These are phyloP conservation scores for Circinella umbellata DNA, from an alignment of 371 early-diverging fungal species.

Conservation along the genomic window DNA sequence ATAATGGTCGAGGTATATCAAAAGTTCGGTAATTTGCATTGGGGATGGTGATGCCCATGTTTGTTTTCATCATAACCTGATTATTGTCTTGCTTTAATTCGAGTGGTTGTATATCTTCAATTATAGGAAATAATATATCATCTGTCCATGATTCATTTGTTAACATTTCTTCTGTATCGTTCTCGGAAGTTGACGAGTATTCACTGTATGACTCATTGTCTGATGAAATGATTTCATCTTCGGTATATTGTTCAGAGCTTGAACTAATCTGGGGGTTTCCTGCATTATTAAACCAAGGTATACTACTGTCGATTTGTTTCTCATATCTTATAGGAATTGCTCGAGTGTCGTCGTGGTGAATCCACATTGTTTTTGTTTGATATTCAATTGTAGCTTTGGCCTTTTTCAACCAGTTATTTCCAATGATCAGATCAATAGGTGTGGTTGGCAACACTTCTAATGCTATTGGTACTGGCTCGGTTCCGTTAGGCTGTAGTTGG, in stretches of 20 bases:
- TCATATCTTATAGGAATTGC: not conserved
- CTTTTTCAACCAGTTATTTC: not conserved
- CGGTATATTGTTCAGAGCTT: not conserved
- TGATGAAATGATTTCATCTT: not conserved
- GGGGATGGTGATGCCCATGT: not conserved
- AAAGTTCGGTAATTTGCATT: not conserved
- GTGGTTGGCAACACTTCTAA: not conserved
- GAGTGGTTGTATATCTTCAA: not conserved
- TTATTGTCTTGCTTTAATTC: not conserved
- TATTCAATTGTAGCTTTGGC: constrained; percentile 1
- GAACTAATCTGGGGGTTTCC: not conserved
- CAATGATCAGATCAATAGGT: not conserved
- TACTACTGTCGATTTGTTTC: not conserved
- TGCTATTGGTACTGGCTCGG: not conserved
- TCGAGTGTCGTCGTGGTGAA: not conserved
- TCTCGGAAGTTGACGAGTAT: not conserved
- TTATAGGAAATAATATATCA: not conserved
- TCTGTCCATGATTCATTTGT: not conserved
- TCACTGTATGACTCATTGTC: not conserved
- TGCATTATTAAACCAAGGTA: not conserved
- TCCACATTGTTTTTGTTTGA: not conserved
- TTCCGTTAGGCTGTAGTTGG: not conserved
- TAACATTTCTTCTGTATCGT: not conserved
- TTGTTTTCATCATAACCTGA: not conserved
- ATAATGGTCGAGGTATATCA: not conserved